Evolutionary conservation across 1,284 basidiomycete species (phyloP).

Genomic region (Cryptococcus hybrid): DNA sequence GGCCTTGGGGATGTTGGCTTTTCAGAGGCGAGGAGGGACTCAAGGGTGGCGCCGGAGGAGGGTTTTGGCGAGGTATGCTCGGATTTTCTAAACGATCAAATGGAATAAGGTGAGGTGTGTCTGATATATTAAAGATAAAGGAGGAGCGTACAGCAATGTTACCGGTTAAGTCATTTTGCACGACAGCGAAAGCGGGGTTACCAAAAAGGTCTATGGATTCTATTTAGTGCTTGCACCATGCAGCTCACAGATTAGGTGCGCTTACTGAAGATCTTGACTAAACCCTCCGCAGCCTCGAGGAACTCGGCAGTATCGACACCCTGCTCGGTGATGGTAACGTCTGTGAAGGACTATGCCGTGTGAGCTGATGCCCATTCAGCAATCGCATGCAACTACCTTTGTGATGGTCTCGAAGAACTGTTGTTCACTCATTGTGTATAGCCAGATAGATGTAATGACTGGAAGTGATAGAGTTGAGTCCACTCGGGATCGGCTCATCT

Average conservation of each 20-base stretch:
- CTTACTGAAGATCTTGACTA: constrained; percentile 89
- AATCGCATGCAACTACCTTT: constrained; percentile 56
- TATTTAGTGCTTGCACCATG: background rate
- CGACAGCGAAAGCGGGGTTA: constrained; percentile 78
- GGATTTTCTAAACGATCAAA: constrained; percentile 75
- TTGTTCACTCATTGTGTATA: constrained; percentile 58
- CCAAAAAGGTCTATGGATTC: constrained; percentile 72
- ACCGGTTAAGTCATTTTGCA: constrained; percentile 84
- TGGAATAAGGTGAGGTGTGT: constrained; percentile 1
- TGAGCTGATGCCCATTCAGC: background rate
- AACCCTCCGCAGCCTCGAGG: constrained; percentile 82
- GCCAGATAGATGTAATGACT: background rate
- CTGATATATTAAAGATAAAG: background rate
- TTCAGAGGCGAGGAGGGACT: constrained; percentile 82
- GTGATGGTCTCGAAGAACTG: constrained; percentile 84
- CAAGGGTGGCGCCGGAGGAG: constrained; percentile 70
- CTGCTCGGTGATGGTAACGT: constrained; percentile 80
- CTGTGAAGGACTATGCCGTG: constrained; percentile 70
- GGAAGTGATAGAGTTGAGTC: too few relatives aligned
- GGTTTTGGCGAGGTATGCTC: constrained; percentile 68
- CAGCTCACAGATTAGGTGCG: constrained; percentile 6
- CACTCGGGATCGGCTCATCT: too few relatives aligned
- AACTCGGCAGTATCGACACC: constrained; percentile 88
- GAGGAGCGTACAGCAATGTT: constrained; percentile 72
- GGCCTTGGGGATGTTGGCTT: constrained; percentile 56